These are phyloP conservation scores for Pseudotulostoma volvatum DNA, from an alignment of 495 filamentous ascomycete species.

Conservation along the genomic window DNA sequence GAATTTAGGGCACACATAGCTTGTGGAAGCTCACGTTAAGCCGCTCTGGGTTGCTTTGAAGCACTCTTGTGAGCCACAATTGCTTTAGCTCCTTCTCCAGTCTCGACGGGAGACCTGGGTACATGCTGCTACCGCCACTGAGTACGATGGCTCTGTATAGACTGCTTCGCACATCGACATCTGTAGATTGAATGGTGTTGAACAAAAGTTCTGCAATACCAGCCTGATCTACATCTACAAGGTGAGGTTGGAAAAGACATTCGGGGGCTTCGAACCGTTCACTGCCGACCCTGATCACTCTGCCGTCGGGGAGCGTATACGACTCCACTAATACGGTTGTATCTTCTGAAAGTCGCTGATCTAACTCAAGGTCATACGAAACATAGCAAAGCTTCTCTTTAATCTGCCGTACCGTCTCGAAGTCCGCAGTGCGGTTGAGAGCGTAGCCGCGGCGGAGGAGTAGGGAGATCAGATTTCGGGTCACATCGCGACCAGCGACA, in stretches of 20 bases:
- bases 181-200: conserved; percentile 92
- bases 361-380: conserved; percentile 91
- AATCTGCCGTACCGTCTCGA: conserved; percentile 97
- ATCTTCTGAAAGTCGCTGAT: conserved; percentile 90
- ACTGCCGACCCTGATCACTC: conserved; percentile 86
- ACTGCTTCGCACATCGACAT: conserved; percentile 83
- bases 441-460: conserved; percentile 92
- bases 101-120: conserved; percentile 82
- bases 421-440: conserved; percentile 94
- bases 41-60: conserved; percentile 78
- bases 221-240: conserved; percentile 94
- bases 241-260: conserved; percentile 95
- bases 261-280: conserved; percentile 97
- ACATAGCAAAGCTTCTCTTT: conserved; percentile 99
- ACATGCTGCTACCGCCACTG: conserved; percentile 95
- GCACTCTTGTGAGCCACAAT: conserved; percentile 85
- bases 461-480: conserved; percentile 87
- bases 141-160: conserved; percentile 96
- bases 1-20: background rate
- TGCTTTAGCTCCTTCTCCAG: conserved; percentile 98
- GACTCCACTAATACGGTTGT: conserved; percentile 95
- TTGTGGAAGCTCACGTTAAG: conserved; percentile 43
- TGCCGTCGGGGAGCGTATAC: conserved; percentile 91
- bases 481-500: conserved; percentile 93
- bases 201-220: conserved; percentile 94